Evolutionary conservation across 1,139 yeast species (phyloP), one percentile per base, ranked within the genome.

Genomic region (Zygotorulaspora mrakii): DNA sequence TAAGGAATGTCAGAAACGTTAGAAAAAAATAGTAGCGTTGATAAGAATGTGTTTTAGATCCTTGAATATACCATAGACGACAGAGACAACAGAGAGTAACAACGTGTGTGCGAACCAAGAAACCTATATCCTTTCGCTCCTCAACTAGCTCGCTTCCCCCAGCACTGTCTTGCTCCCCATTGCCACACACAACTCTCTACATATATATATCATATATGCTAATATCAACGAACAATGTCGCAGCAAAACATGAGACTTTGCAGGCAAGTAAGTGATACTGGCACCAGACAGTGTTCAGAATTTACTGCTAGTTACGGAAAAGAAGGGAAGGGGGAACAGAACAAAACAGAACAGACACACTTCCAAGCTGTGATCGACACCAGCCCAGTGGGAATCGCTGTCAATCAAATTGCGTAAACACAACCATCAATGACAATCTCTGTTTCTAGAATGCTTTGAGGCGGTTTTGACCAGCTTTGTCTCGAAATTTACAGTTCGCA

Each of bases 381-480:
- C 27, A 24, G 27, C 22, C 22, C 22, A 20, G 9, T 6, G 22
- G 22, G 22, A n/a, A n/a, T n/a, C n/a, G n/a, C n/a, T n/a, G n/a
- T n/a, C n/a, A n/a, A n/a, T n/a, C n/a, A n/a, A n/a, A n/a, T n/a
- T n/a, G n/a, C n/a, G n/a, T n/a, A n/a, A n/a, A n/a, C n/a, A n/a
- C n/a, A n/a, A n/a, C n/a, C n/a, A n/a, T n/a, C n/a, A n/a, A n/a
- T 20, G 6, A 6, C 27, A 24, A 9, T 28, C 31, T n/a, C 20
- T 9, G 21, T 16, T 28, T 28, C 31, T 28, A 17, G 31, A 28
- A 28, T 28, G 31, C 16, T 17, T 28, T 18, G 8, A 18, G 9
- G 21, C 16, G 14, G 31, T 17, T 16, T 28, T 14, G 13, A 28
- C 31, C 31, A 28, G 31, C 31, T 24, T 5, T 24, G 31, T 10